phyloP scores from a whole-genome alignment of 352 stramenopile species.

The Phytophthora ramorum region DNA sequence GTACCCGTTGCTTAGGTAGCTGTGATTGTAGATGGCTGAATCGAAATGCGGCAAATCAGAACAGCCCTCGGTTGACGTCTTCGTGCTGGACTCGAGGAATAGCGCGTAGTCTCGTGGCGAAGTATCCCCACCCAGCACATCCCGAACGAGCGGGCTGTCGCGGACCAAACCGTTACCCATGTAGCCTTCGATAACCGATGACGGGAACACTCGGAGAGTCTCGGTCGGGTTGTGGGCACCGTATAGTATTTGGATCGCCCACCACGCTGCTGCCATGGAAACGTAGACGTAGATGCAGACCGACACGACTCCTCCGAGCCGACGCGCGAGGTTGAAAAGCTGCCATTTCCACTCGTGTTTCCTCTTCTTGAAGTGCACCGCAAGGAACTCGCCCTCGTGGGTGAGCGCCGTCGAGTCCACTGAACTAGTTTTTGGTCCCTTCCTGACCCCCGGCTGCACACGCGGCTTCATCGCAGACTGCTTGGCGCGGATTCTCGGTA shows the following conservation, averaged over 20 bases:
- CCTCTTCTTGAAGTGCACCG: constrained; percentile 14
- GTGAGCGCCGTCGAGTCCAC: constrained; percentile 15
- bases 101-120: constrained; percentile 32
- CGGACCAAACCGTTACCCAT: constrained; percentile 34
- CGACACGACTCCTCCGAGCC: constrained; percentile 23
- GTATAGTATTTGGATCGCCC: constrained; percentile 25
- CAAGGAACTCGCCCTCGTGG: constrained; percentile 19
- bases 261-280: constrained; percentile 33
- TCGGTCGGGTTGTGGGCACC: constrained; percentile 24
- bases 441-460: constrained; percentile 9
- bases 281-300: constrained; percentile 36
- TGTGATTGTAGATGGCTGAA: constrained; percentile 39
- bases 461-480: constrained; percentile 10
- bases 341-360: constrained; percentile 22
- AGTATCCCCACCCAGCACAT: constrained; percentile 26
- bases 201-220: constrained; percentile 12
- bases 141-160: constrained; percentile 35
- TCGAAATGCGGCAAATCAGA: constrained; percentile 2
- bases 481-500: neutral
- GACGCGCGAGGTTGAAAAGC: constrained; percentile 32
- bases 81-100: constrained; percentile 36
- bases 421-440: constrained; percentile 9
- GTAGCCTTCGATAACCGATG: constrained; percentile 32
- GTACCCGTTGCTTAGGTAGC: constrained; percentile 39
- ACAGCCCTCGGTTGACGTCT: constrained; percentile 28